These are phyloP conservation scores for Blastocystis sp. DNA, from an alignment of 352 stramenopile genomes.

Conservation along the genomic window DNA sequence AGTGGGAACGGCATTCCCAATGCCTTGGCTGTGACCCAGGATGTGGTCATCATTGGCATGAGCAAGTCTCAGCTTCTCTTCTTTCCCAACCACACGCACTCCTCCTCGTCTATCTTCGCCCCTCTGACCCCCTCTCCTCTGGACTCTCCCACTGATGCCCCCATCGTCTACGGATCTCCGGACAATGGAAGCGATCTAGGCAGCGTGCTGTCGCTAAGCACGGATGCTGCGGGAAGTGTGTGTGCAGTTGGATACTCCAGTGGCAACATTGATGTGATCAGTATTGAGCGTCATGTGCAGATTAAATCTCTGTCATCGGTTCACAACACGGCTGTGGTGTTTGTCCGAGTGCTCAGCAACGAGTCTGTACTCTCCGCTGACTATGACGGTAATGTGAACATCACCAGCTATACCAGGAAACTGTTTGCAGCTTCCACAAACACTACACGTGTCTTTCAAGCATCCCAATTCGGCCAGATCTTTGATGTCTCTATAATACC, in stretches of 20 bases:
- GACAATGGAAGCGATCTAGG: neutral
- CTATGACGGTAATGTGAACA: neutral
- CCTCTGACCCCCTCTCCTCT: neutral
- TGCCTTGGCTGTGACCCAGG: neutral
- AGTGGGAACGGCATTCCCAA: slow-evolving; percentile 18
- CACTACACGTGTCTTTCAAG: neutral
- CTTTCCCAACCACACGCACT: neutral
- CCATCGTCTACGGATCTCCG: neutral
- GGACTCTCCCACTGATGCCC: neutral
- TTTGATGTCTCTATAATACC: neutral
- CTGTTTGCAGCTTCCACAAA: neutral
- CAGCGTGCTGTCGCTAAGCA: slow-evolving; percentile 1
- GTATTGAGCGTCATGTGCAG: neutral
- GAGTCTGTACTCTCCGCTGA: neutral
- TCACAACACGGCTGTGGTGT: neutral
- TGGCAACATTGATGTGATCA: neutral
- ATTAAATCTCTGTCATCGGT: neutral
- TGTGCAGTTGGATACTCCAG: neutral
- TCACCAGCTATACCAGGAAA: neutral
- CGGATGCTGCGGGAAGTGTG: neutral
- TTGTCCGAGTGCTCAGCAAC: slow-evolving; percentile 10
- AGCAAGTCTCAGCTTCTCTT: slow-evolving; percentile 16
- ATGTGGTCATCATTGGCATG: neutral
- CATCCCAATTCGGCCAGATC: neutral
- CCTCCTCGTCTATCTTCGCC: neutral